phyloP scores from a whole-genome alignment of 1,284 basidiomycete genomes.

The Ustilago lituana region DNA sequence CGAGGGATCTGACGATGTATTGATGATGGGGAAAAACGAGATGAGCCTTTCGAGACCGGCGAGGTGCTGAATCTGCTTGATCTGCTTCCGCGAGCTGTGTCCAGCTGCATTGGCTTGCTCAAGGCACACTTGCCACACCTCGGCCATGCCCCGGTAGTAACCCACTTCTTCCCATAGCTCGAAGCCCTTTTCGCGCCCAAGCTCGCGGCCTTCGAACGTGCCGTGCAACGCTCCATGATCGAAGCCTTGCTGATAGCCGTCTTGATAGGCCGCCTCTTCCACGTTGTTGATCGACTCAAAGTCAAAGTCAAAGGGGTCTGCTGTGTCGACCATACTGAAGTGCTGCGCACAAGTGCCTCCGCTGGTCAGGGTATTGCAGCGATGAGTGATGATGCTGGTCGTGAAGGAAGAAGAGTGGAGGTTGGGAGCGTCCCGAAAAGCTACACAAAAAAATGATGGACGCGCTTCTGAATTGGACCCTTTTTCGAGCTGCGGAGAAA shows the following conservation, averaged over 20 bases:
- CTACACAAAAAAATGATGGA: no score
- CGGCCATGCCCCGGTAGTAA: slow-evolving; percentile 86
- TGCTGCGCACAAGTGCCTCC: no score
- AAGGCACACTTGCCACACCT: slow-evolving; percentile 72
- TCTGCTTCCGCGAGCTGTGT: slow-evolving; percentile 44
- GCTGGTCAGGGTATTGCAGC: neutral
- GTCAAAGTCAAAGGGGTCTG: slow-evolving; percentile 28
- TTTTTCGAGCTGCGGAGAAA: slow-evolving; percentile 5
- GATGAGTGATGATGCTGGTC: slow-evolving; percentile 37
- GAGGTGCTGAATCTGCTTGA: slow-evolving; percentile 74
- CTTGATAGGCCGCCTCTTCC: slow-evolving; percentile 74
- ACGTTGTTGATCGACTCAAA: slow-evolving; percentile 55
- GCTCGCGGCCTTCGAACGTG: slow-evolving; percentile 86
- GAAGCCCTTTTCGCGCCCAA: slow-evolving; percentile 89
- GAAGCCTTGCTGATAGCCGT: slow-evolving; percentile 80
- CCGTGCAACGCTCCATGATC: slow-evolving; percentile 89
- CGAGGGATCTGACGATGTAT: slow-evolving; percentile 67
- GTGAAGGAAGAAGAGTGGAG: slow-evolving; percentile 27
- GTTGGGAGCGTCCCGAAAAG: neutral
- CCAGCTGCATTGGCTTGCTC: slow-evolving; percentile 31
- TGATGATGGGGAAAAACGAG: slow-evolving; percentile 75
- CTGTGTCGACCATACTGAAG: slow-evolving; percentile 12
- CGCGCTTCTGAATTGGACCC: no score
- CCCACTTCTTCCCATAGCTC: slow-evolving; percentile 97
- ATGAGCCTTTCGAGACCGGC: slow-evolving; percentile 75